Evolutionary conservation across 108 stramenopile species (phyloP), one percentile per base, ranked within the genome.

Genomic region (Pseudonitzschia pungens): DNA sequence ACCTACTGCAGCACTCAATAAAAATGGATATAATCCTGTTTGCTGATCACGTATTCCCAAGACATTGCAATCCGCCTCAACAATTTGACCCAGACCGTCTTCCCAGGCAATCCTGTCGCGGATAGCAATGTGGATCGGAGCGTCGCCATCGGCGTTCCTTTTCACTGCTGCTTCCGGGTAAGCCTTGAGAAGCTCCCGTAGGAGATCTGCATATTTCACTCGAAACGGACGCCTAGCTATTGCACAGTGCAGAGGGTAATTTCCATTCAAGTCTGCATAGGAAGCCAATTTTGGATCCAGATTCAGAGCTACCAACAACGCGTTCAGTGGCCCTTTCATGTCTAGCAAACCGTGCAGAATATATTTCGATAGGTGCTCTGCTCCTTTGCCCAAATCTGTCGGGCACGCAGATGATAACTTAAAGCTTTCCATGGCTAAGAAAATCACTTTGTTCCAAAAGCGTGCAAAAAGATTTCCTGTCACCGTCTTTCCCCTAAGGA

Each of bases 21-120:
- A 60, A 48, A 83, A 83, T 3, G 85, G 85, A 40, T 67, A 78
- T 7, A 83, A 72, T 3, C 71, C 59, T 29, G 82, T 83, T 36
- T 69, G 31, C 0, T 20, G 11, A 68, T 85, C 84, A 28, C 15
- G 24, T 1, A 43, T 58, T 32, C 40, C 64, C 32, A 85, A 41
- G 24, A 64, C 66, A 41, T 69, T 44, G 26, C 54, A 29, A 8
- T 69, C 40, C 5, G 73, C 75, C 14, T 64, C 51, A 14, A 81
- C 71, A 27, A 86, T 58, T 21, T 63, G 51, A 15, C 59, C 62
- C 33, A 86, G 11, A 1, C 85, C 85, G 27, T 73, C 73, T 44
- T 63, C 64, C 79, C 80, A 86, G 7, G 69, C 53, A 57, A 81
- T 78, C 9, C 71, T 42, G 12, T 74, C 72, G 33, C 77, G 70